Evolutionary conservation across 2,329 filamentous ascomycete species (phyloP), one percentile per base, ranked within the genome.

Genomic region (Triangularia setosa): DNA sequence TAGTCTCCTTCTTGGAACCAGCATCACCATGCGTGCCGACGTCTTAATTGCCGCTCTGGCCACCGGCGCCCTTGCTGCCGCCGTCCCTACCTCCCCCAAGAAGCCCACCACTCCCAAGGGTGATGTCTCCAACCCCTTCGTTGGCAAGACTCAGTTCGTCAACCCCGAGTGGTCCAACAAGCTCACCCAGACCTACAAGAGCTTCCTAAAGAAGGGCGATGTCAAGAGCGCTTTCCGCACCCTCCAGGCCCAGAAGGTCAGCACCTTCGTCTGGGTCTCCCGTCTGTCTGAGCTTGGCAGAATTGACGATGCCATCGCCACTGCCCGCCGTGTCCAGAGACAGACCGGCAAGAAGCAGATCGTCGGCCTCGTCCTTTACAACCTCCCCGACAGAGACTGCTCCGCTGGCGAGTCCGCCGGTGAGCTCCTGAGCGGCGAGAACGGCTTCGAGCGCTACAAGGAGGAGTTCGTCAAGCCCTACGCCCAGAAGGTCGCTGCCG

Each of bases 371-470:
- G 78, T 81, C 16, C 71, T 81, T 4, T 81, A 81, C 70, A 77
- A 81, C 67, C 73, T 81, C 1, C 78, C 79, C 6, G 79, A 80
- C 64, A 71, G 79, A 2, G 79, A 81, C 71, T 81, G 79, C 73
- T 75, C 74, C n/a, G 78, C 76, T 4, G 79, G 77, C 25, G 77
- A 79, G 67, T 76, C 73, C 14, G 74, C 75, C 0, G 79, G 79
- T n/a, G 79, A 81, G 68, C 75, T 80, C 21, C 69, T 69, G 48
- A 73, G 73, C 58, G 72, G 61, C 18, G 65, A 79, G 16, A 71
- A 75, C 60, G 79, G 79, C 4, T 66, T 79, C 12, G 71, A 76
- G 66, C 68, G 73, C 23, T 81, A 81, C 72, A 78, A 79, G 72
- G 71, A 71, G 53, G 72, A 74, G 58, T 81, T 76, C 67, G 72